Conservation (phyloP, 2,329 filamentous ascomycete species). For the Aspergillus sp. region DNA sequence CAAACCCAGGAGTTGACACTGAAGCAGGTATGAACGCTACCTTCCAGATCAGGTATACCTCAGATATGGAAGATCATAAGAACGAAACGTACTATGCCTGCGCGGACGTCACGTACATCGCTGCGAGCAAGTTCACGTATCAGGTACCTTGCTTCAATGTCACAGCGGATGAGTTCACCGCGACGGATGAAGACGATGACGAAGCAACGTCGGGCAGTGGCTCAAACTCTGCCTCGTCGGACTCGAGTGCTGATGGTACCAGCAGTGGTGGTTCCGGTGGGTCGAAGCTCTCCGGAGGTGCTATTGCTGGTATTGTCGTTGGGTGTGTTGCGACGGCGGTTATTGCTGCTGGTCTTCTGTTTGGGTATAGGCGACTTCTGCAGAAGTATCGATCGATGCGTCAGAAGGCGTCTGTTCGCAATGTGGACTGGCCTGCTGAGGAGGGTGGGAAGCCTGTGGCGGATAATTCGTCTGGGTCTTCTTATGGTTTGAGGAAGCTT, state of each 20-base stretch:
- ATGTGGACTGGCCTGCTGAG: conserved; percentile 13
- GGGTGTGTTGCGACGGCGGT: conserved; percentile 22
- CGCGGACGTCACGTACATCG: conserved; percentile 47
- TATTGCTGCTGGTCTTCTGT: conserved; percentile 17
- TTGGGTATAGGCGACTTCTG: conserved; percentile 17
- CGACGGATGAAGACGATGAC: conserved; percentile 6
- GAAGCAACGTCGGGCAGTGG: conserved; percentile 14
- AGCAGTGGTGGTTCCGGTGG: conserved; percentile 14
- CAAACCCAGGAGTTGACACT: conserved; percentile 34
- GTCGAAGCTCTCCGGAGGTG: conserved; percentile 36
- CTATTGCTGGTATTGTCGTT: conserved; percentile 46
- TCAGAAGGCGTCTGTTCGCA: conserved; percentile 14
- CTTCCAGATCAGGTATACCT: conserved; percentile 46
- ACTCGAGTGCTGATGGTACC: conserved; percentile 15
- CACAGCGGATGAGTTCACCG: conserved; percentile 34
- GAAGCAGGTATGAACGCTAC: conserved; percentile 45
- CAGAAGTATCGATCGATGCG: conserved; percentile 14
- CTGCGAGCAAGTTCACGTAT: conserved; percentile 39
- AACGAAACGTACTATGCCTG: conserved; percentile 50
- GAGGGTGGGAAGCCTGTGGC: conserved; percentile 1
- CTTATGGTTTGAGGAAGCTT: conserved; percentile 8
- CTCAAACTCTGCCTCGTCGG: conserved; percentile 3
- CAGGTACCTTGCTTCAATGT: conserved; percentile 51
- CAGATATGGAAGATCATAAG: conserved; percentile 41
- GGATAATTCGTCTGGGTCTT: not conserved